phyloP scores from a whole-genome alignment of 2,329 filamentous ascomycete species.

The Rhynchosporium agropyri region DNA sequence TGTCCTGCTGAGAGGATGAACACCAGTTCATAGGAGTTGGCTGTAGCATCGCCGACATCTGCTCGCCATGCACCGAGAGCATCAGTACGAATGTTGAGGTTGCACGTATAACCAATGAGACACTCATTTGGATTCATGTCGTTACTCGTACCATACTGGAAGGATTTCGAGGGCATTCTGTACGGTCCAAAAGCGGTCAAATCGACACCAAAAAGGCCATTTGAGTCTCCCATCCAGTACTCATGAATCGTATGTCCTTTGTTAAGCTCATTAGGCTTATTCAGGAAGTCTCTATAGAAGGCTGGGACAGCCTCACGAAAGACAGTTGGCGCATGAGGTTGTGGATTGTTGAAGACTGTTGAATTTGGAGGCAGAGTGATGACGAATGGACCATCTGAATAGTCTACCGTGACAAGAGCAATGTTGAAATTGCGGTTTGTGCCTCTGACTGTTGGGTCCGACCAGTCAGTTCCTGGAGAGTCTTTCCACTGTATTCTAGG shows the following conservation, averaged over 20 bases:
- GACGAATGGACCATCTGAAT: constrained; percentile 20
- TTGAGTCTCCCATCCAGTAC: constrained; percentile 30
- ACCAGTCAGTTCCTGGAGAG: constrained; percentile 27
- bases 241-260: constrained; percentile 28
- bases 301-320: constrained; percentile 20
- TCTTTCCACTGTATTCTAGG: constrained; percentile 16
- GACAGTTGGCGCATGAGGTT: constrained; percentile 17
- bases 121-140: constrained; percentile 22
- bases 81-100: constrained; percentile 24
- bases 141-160: constrained; percentile 25
- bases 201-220: constrained; percentile 27
- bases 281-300: constrained; percentile 28
- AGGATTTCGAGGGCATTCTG: constrained; percentile 20
- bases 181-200: constrained; percentile 27
- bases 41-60: constrained; percentile 19
- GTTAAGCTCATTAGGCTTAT: constrained; percentile 24
- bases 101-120: constrained; percentile 17
- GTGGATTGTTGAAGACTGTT: constrained; percentile 28
- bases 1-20: constrained; percentile 27
- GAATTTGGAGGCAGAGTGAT: constrained; percentile 21
- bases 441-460: constrained; percentile 22
- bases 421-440: constrained; percentile 29
- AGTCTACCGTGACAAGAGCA: constrained; percentile 26
- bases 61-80: constrained; percentile 25
- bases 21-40: constrained; percentile 22